Base-by-base conservation (phyloP, 2,329 filamentous ascomycete genomes). In the Monascus ruber region DNA sequence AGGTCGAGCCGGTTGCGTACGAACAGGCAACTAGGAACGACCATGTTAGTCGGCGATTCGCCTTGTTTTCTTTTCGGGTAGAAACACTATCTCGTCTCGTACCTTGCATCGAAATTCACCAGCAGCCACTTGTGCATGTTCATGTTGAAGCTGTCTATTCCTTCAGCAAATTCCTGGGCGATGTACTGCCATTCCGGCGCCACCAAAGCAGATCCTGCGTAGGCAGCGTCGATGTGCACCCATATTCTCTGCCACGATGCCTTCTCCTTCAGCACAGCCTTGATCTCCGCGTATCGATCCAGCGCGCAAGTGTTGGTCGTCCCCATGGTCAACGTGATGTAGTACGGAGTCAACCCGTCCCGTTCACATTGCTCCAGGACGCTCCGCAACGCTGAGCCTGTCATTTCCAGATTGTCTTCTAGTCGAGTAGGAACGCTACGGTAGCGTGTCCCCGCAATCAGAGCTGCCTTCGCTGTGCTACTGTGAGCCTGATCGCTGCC, bases 51-150 rank as follows among this genome's bases (percentile, higher is more conserved):
- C 17, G 17, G 17, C 17, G 17, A 17, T 17, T 17, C 17, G 17
- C 17, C 17, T 17, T 17, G 17, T 17, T 17, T 17, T 17, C 17
- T 17, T 17, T 17, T 17, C 17, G 17, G 17, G 17, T 17, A 17
- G 17, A 17, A 33, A 27, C 5, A 39, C n/a, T 31, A 8, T 33
- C 24, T 10, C 7, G 5, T 10, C n/a, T 11, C 48, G 26, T 53
- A 68, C 65, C 64, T 68, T 4, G 76, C 76, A 54, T 96, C 89
- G 54, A 95, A 95, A 63, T 94, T 94, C 41, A 86, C 87, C 11
- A 95, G 77, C 35, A 95, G 72, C 89, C 89, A 95, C 69, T 96
- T 96, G 72, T 95, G 88, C 76, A 94, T 83, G 69, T 95, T 96
- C 69, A 89, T 78, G 64, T 94, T 81, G 73, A 94, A 94, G 47